Percentiles rank a stretch among this genome's conserved stretches.
phyloP scores from a whole-genome alignment of 1,284 basidiomycete genomes.

The Trichosporon coremiiforme region DNA sequence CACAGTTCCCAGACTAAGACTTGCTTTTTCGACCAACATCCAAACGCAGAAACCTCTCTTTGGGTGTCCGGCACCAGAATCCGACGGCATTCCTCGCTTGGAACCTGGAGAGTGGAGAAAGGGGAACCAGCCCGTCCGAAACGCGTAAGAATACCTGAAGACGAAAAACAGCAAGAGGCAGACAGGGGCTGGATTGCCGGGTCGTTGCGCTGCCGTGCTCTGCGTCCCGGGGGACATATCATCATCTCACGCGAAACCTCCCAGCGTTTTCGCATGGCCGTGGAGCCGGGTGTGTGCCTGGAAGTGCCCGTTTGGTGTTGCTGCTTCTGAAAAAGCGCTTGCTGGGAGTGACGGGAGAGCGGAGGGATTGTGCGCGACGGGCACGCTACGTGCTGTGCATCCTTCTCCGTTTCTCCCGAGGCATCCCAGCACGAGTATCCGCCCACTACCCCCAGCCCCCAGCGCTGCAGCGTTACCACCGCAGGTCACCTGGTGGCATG shows the following conservation, averaged over 20 bases:
- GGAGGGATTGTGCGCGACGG: no score
- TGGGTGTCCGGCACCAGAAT: neutral
- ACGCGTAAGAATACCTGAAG: neutral
- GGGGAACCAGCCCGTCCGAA: neutral
- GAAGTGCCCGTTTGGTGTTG: neutral
- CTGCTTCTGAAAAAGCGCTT: neutral
- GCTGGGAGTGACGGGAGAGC: neutral
- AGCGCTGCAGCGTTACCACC: no score
- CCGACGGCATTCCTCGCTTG: neutral
- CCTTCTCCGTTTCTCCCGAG: neutral
- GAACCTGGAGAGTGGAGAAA: neutral
- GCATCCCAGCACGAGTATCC: neutral
- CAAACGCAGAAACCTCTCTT: no score
- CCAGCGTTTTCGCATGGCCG: no score
- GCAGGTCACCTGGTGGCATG: neutral
- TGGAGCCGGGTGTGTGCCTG: neutral
- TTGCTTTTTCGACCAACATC: no score
- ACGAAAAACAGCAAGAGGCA: neutral
- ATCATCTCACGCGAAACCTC: no score
- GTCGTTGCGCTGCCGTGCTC: no score
- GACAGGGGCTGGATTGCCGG: neutral
- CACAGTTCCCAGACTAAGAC: no score
- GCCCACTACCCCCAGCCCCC: no score
- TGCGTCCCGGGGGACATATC: neutral
- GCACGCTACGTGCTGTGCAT: neutral